Conservation (phyloP, 345 rosid species). For the Boechera retrofracta region DNA sequence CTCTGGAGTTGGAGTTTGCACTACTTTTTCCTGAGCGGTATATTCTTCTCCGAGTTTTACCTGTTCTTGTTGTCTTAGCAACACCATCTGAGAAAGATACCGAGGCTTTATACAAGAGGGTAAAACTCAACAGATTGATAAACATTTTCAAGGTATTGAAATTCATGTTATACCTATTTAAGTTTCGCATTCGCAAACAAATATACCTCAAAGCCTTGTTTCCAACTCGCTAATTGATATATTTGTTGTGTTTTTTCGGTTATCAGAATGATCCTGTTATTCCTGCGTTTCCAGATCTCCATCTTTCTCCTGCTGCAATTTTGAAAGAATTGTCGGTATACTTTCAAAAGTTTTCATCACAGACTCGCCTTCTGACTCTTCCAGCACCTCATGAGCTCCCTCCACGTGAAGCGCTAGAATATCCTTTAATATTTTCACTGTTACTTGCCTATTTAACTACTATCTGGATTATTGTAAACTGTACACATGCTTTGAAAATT, state of each 20-base stretch:
- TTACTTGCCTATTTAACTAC: conserved; percentile 10
- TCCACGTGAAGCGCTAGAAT: conserved; percentile 89
- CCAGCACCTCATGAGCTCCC: conserved; percentile 98
- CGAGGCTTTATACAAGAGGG: conserved; percentile 93
- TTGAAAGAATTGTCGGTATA: conserved; percentile 87
- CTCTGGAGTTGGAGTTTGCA: conserved; percentile 93
- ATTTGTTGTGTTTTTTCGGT: conserved; percentile 33
- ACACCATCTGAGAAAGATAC: conserved; percentile 98
- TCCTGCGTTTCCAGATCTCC: conserved; percentile 99
- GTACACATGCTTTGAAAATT: conserved; percentile 30
- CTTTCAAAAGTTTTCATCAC: conserved; percentile 84
- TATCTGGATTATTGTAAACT: conserved; percentile 22
- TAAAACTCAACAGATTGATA: conserved; percentile 88
- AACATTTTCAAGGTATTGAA: conserved; percentile 88
- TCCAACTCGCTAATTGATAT: conserved; percentile 10
- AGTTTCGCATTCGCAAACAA: neutral
- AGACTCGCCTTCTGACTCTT: conserved; percentile 90
- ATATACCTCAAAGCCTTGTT: neutral
- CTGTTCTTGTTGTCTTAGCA: conserved; percentile 95
- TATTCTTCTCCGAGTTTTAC: conserved; percentile 95
- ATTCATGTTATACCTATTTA: conserved; percentile 12
- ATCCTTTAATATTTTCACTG: conserved; percentile 55
- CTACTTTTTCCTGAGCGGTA: conserved; percentile 94
- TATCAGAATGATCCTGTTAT: conserved; percentile 95
- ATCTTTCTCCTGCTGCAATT: conserved; percentile 98